Conservation (phyloP, 129 eudicot genomes). For the Escallonia herrerae region DNA sequence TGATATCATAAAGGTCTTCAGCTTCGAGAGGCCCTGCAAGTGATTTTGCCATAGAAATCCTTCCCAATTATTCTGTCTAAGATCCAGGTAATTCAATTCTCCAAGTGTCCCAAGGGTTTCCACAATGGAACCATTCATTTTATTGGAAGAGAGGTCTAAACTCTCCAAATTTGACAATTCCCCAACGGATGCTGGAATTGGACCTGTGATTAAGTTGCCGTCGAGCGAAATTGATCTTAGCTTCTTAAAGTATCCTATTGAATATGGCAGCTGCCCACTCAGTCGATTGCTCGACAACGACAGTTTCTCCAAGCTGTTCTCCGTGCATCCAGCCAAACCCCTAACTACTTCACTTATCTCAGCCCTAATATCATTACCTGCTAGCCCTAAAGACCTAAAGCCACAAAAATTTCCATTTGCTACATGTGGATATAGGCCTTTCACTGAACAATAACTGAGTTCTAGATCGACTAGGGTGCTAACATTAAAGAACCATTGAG, state of each 20-base stretch:
- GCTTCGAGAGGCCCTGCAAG: slow-evolving; percentile 2
- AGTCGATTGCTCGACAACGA: slow-evolving; percentile 9
- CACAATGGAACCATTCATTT: slow-evolving; percentile 17
- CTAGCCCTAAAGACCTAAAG: slow-evolving; percentile 2
- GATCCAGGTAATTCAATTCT: not conserved
- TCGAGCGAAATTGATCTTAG: not conserved
- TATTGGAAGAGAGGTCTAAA: slow-evolving; percentile 10
- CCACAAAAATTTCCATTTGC: not conserved
- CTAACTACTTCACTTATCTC: slow-evolving; percentile 2
- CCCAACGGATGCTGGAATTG: slow-evolving; percentile 14
- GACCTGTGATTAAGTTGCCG: slow-evolving; percentile 12
- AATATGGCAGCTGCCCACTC: slow-evolving; percentile 12
- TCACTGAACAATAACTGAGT: too few species aligned
- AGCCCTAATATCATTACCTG: not conserved
- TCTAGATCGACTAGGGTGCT: too few species aligned
- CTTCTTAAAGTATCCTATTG: slow-evolving; percentile 10
- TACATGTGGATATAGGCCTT: too few species aligned
- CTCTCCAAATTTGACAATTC: slow-evolving; percentile 7
- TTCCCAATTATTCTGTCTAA: slow-evolving; percentile 10
- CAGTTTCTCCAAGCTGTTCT: slow-evolving; percentile 10
- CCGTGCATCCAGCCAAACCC: slow-evolving; percentile 7
- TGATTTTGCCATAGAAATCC: slow-evolving; percentile 15
- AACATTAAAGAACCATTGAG: too few species aligned
- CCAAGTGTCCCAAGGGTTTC: slow-evolving; percentile 9
- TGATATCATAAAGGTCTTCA: not conserved